phyloP scores from a whole-genome alignment of 148 eudicot species.

The Amaranthus hypochondriacus region DNA sequence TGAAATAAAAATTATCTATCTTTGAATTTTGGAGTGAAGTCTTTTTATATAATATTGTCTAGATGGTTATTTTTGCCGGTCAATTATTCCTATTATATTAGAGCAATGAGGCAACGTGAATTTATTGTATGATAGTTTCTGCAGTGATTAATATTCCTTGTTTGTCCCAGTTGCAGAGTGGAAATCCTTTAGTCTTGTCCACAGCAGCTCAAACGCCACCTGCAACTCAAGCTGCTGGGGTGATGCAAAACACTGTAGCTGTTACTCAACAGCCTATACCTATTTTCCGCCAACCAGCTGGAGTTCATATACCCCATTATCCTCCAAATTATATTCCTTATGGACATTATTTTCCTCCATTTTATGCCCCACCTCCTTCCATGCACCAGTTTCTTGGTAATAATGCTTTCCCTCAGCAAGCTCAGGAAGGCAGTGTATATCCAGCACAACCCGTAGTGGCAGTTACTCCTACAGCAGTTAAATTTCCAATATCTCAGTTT shows the following conservation, averaged over 20 bases:
- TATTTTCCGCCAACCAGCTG: slow-evolving; percentile 69
- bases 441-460: slow-evolving; percentile 53
- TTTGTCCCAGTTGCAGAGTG: slow-evolving; percentile 46
- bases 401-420: slow-evolving; percentile 65
- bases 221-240: slow-evolving; percentile 61
- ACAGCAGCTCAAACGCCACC: slow-evolving; percentile 47
- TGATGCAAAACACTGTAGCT: slow-evolving; percentile 59
- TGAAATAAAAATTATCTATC: neutral
- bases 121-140: neutral
- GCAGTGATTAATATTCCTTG: neutral
- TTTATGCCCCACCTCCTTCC: slow-evolving; percentile 59
- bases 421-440: slow-evolving; percentile 59
- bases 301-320: slow-evolving; percentile 71
- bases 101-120: neutral
- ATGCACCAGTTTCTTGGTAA: slow-evolving; percentile 70
- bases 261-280: slow-evolving; percentile 66
- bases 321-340: slow-evolving; percentile 69
- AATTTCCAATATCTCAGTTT: slow-evolving; percentile 66
- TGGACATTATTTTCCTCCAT: slow-evolving; percentile 65
- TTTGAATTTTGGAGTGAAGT: neutral
- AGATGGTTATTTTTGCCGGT: neutral
- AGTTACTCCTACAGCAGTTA: slow-evolving; percentile 30
- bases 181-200: slow-evolving; percentile 46
- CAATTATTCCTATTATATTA: neutral
- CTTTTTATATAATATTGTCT: neutral